Evolutionary conservation across 208 protist genomes (phyloP).

Genomic region (Acanthamoeba royreba): DNA sequence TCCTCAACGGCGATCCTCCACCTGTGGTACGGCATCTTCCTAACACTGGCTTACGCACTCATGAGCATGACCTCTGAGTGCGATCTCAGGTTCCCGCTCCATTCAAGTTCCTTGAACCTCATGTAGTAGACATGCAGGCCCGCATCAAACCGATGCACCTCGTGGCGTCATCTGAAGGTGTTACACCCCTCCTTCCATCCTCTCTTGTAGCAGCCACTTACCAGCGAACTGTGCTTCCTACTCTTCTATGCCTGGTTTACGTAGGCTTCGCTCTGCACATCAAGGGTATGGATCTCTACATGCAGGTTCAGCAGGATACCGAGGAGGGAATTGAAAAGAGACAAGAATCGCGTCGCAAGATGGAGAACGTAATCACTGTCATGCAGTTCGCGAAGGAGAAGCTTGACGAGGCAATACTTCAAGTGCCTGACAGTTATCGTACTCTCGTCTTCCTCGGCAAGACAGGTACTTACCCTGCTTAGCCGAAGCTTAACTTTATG

Average conservation of each 20-base stretch:
- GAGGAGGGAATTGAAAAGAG: not conserved
- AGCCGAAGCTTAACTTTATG: not conserved
- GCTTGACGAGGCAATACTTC: not conserved
- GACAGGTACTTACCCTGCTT: not conserved
- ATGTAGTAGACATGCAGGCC: not conserved
- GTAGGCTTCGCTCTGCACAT: not conserved
- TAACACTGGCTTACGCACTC: not conserved
- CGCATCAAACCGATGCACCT: not conserved
- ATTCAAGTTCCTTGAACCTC: not conserved
- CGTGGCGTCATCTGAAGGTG: not conserved
- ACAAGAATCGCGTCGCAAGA: not conserved
- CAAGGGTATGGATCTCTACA: not conserved
- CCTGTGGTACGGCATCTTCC: not conserved
- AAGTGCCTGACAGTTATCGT: not conserved
- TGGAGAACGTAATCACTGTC: not conserved
- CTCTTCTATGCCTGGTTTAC: not conserved
- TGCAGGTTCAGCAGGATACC: not conserved
- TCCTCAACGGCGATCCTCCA: not conserved
- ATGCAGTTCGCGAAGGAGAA: constrained; percentile 13
- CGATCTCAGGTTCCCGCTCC: not conserved
- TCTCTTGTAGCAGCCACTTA: not conserved
- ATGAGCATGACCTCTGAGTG: not conserved
- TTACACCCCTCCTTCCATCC: not conserved
- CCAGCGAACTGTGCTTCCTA: not conserved
- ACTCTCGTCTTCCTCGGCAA: not conserved